phyloP scores from a whole-genome alignment of 306 rosid genomes.

The Rosa lucieae region DNA sequence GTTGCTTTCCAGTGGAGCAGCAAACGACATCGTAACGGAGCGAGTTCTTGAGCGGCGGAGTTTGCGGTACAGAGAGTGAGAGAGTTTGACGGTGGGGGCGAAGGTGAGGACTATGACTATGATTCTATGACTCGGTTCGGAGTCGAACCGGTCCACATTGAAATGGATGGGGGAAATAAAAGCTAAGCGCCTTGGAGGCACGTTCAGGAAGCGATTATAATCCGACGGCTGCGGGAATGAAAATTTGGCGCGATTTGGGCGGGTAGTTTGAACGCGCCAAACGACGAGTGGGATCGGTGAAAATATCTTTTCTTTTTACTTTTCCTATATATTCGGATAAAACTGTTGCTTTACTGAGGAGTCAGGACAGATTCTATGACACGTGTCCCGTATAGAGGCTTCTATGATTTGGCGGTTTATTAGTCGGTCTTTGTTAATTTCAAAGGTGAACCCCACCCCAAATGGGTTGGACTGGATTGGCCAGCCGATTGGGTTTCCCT shows the following conservation, averaged over 20 bases:
- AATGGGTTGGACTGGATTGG: too few species aligned
- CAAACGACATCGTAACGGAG: slow-evolving; percentile 49
- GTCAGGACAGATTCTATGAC: too few species aligned
- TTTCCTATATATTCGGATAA: too few species aligned
- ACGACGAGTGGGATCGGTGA: not conserved
- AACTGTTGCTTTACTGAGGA: too few species aligned
- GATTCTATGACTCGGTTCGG: slow-evolving; percentile 20
- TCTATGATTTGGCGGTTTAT: too few species aligned
- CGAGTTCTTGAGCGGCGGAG: slow-evolving; percentile 17
- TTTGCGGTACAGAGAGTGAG: slow-evolving; percentile 15
- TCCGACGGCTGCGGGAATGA: not conserved
- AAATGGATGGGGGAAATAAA: not conserved
- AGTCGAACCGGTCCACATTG: slow-evolving; percentile 25
- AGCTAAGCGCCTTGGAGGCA: not conserved
- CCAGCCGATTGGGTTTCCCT: too few species aligned
- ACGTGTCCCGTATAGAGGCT: too few species aligned
- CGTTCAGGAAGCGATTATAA: not conserved
- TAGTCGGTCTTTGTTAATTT: too few species aligned
- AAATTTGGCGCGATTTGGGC: not conserved
- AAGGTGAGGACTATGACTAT: slow-evolving; percentile 8
- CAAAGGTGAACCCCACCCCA: too few species aligned
- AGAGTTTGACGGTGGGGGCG: slow-evolving; percentile 21
- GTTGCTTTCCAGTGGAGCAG: slow-evolving; percentile 40
- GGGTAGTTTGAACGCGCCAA: slow-evolving; percentile 2
- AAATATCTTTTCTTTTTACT: too few species aligned